Conservation (phyloP, 2,329 filamentous ascomycete genomes). For the Aspergillus unguis region DNA sequence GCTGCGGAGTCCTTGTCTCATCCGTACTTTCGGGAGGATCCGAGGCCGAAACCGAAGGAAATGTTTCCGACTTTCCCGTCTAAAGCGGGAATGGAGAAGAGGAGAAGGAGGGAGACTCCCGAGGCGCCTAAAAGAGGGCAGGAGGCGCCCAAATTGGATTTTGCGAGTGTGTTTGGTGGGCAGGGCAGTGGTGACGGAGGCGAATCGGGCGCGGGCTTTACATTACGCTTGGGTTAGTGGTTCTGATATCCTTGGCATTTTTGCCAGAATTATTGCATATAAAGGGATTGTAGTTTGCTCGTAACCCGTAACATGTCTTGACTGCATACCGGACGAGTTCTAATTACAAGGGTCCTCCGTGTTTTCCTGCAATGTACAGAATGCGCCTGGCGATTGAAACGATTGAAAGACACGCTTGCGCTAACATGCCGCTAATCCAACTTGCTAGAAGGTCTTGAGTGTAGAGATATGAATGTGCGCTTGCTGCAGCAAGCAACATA, state of each 20-base stretch:
- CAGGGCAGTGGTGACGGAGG: conserved; percentile 63
- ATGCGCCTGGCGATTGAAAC: background rate
- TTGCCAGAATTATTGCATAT: no score
- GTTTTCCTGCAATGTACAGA: background rate
- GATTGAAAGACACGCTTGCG: background rate
- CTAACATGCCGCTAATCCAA: background rate
- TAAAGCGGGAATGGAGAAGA: conserved; percentile 86
- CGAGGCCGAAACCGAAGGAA: conserved; percentile 80
- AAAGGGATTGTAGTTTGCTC: background rate
- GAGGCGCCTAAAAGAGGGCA: conserved; percentile 79
- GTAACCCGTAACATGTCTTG: background rate
- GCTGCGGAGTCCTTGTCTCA: conserved; percentile 74
- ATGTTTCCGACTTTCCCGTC: conserved; percentile 98
- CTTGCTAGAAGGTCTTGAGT: background rate
- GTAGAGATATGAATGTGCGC: conserved; percentile 4
- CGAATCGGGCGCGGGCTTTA: conserved; percentile 57
- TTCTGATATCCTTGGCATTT: background rate
- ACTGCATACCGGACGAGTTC: background rate
- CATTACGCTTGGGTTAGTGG: conserved; percentile 56
- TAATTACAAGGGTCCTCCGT: background rate
- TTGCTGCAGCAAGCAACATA: background rate
- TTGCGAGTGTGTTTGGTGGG: conserved; percentile 68
- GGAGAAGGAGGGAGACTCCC: conserved; percentile 69
- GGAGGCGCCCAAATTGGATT: conserved; percentile 62
- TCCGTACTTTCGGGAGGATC: conserved; percentile 83